A percentile compares a stretch with the other conserved stretches of the same genome.
phyloP scores from a whole-genome alignment of 495 filamentous ascomycete genomes.

The Tetracladium marchalianum region DNA sequence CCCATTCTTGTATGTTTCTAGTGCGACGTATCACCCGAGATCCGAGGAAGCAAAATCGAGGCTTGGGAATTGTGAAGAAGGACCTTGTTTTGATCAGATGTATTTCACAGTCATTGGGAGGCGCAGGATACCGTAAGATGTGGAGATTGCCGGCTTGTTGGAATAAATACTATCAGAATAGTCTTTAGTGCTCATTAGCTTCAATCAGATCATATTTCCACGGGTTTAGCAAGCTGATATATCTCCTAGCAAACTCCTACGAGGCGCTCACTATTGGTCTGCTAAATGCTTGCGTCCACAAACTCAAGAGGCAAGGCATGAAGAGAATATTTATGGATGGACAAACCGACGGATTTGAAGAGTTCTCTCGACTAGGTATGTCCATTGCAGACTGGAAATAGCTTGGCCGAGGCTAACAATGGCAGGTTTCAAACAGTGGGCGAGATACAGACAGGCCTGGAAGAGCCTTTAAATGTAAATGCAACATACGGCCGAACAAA shows the following conservation, averaged over 20 bases:
- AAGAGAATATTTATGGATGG: constrained; percentile 19
- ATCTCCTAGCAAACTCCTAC: neutral
- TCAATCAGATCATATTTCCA: neutral
- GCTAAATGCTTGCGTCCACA: constrained; percentile 18
- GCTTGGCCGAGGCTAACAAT: neutral
- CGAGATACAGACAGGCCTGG: constrained; percentile 31
- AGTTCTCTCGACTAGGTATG: constrained; percentile 10
- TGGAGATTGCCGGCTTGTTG: too few relatives aligned
- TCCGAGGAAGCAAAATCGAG: too few relatives aligned
- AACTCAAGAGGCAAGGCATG: constrained; percentile 27
- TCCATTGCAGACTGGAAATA: neutral
- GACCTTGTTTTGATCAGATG: too few relatives aligned
- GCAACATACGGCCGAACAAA: too few relatives aligned
- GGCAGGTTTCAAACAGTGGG: constrained; percentile 31
- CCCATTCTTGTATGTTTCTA: too few relatives aligned
- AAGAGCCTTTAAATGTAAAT: constrained; percentile 8
- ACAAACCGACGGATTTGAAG: constrained; percentile 1
- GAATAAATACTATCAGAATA: too few relatives aligned
- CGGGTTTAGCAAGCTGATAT: constrained; percentile 10
- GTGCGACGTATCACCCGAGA: too few relatives aligned
- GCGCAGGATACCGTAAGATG: too few relatives aligned
- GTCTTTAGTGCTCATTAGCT: too few relatives aligned
- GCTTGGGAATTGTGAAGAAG: too few relatives aligned
- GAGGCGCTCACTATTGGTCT: constrained; percentile 3
- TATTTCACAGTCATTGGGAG: too few relatives aligned